Evolutionary conservation across 2,329 filamentous ascomycete genomes (phyloP).

Genomic region (Myotisia sp.): DNA sequence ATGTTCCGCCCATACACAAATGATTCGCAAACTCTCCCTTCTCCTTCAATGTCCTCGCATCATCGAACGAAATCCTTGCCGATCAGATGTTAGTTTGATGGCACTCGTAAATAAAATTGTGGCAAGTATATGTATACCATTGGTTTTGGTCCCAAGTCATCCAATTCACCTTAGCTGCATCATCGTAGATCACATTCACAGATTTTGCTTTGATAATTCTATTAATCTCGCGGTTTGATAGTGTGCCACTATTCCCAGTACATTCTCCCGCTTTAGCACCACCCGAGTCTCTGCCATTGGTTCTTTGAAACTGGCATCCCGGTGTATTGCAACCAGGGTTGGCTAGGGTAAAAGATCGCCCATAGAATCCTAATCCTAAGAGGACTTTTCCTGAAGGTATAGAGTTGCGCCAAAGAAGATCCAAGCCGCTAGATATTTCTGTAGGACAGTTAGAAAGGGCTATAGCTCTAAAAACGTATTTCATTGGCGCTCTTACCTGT

Average conservation of each 20-base stretch:
- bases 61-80: constrained; percentile 18
- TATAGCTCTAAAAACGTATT: constrained; percentile 16
- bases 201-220: constrained; percentile 13
- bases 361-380: constrained; percentile 18
- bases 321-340: constrained; percentile 12
- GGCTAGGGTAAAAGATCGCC: constrained; percentile 14
- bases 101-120: too few relatives aligned
- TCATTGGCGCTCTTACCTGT: constrained; percentile 13
- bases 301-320: constrained; percentile 16
- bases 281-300: constrained; percentile 12
- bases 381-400: constrained; percentile 14
- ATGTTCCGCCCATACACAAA: constrained; percentile 20
- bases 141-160: constrained; percentile 6
- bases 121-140: too few relatives aligned
- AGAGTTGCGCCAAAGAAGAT: constrained; percentile 19
- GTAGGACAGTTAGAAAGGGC: too few relatives aligned
- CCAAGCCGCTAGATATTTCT: constrained; percentile 18
- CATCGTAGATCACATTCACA: constrained; percentile 1
- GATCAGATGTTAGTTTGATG: too few relatives aligned
- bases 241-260: constrained; percentile 14
- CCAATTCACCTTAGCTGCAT: constrained; percentile 5
- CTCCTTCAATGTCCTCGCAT: constrained; percentile 21
- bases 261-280: constrained; percentile 19
- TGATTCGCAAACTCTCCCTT: constrained; percentile 22
- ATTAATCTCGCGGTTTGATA: constrained; percentile 23